Conservation (phyloP, 768 basidiomycete species). For the Agaricus subrufescens region DNA sequence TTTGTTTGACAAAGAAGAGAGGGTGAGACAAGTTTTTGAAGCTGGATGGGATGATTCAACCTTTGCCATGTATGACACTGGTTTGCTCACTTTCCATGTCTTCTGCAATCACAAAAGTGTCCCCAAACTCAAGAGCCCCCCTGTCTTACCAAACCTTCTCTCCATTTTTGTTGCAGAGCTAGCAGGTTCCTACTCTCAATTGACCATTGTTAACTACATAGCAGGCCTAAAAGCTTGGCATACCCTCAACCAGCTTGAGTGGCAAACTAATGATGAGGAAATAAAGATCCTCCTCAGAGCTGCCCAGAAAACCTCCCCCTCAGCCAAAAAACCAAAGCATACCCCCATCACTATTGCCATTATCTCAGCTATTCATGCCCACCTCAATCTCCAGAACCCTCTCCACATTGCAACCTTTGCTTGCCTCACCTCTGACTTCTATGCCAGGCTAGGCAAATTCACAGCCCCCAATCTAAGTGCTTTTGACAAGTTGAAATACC, state of each 20-base stretch:
- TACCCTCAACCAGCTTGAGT: conserved; percentile 19
- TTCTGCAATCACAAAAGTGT: conserved; percentile 30
- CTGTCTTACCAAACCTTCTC: conserved; percentile 20
- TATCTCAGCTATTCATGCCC: conserved; percentile 18
- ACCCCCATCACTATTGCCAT: conserved; percentile 26
- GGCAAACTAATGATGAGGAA: conserved; percentile 10
- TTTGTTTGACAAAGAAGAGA: background rate
- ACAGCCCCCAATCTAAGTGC: conserved; percentile 23
- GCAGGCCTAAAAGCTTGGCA: conserved; percentile 31
- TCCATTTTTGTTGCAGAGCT: conserved; percentile 22
- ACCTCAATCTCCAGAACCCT: conserved; percentile 12
- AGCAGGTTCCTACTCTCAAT: conserved; percentile 26
- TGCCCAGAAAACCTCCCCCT: conserved; percentile 10
- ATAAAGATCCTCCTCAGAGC: conserved; percentile 8
- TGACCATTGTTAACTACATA: conserved; percentile 32
- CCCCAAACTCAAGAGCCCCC: conserved; percentile 27
- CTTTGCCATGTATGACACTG: conserved; percentile 27
- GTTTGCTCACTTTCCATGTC: conserved; percentile 32
- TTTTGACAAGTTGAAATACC: conserved; percentile 25
- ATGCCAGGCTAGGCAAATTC: conserved; percentile 31
- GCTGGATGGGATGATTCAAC: conserved; percentile 30
- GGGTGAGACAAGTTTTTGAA: conserved; percentile 20
- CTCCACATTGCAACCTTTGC: conserved; percentile 31
- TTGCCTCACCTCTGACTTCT: conserved; percentile 36
- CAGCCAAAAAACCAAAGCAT: conserved; percentile 18